These are phyloP conservation scores for Fraxinus quadrangulata DNA, from an alignment of 257 asterid genomes.

Conservation along the genomic window DNA sequence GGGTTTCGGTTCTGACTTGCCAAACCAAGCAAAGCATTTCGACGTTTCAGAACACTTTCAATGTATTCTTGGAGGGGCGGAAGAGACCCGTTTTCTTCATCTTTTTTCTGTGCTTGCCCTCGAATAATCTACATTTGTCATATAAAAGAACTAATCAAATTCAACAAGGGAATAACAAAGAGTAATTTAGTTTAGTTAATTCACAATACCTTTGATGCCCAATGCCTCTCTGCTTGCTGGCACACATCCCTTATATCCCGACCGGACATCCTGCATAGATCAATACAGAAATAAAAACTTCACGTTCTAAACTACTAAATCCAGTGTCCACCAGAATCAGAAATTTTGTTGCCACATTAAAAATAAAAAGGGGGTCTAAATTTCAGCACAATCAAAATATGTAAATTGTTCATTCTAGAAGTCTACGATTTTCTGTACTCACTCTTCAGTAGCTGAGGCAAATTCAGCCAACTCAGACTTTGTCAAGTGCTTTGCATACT, in stretches of 20 bases:
- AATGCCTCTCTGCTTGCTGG: slow-evolving; percentile 94
- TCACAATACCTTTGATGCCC: slow-evolving; percentile 91
- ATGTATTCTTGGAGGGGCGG: slow-evolving; percentile 75
- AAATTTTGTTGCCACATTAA: not conserved
- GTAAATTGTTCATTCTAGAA: not conserved
- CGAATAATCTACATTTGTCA: slow-evolving; percentile 58
- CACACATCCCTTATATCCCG: slow-evolving; percentile 92
- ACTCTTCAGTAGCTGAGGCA: slow-evolving; percentile 71
- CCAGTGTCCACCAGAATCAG: not conserved
- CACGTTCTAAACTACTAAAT: not conserved
- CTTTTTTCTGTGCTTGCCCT: slow-evolving; percentile 53
- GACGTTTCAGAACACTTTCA: slow-evolving; percentile 55
- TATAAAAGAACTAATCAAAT: slow-evolving; percentile 20
- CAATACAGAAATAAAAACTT: not conserved
- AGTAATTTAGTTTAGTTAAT: not conserved
- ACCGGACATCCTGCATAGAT: slow-evolving; percentile 74
- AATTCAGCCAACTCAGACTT: slow-evolving; percentile 67
- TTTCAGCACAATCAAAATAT: not conserved
- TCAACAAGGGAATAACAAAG: not conserved
- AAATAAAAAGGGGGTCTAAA: not conserved
- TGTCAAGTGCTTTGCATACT: slow-evolving; percentile 89
- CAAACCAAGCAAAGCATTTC: slow-evolving; percentile 41
- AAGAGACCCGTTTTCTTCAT: slow-evolving; percentile 41
- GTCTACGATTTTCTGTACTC: slow-evolving; percentile 25
- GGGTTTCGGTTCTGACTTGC: slow-evolving; percentile 40